Conservation (phyloP, 2,329 filamentous ascomycete genomes). For the Ophiostoma tasmaniense region DNA sequence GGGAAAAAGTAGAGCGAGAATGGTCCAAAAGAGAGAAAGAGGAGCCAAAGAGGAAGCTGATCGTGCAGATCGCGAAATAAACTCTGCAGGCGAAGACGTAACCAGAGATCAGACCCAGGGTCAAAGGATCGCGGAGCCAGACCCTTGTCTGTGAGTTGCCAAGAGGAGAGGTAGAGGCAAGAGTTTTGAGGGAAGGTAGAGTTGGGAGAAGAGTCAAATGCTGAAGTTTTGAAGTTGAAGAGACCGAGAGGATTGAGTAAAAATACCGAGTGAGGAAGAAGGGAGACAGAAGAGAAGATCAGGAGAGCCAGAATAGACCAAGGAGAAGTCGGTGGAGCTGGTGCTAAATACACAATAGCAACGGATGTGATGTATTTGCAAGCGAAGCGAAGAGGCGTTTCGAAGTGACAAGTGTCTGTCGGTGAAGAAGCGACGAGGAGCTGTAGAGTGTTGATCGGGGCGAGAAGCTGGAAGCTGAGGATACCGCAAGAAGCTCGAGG, state of each 20-base stretch:
- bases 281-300: background rate
- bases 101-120: conserved; percentile 1
- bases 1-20: background rate
- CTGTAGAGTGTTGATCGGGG: too few relatives aligned
- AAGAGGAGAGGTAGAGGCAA: background rate
- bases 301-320: background rate
- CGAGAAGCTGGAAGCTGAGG: too few relatives aligned
- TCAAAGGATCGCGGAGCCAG: background rate
- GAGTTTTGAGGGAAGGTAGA: background rate
- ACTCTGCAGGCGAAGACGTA: background rate
- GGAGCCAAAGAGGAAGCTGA: background rate
- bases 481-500: too few relatives aligned
- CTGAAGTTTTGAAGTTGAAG: background rate
- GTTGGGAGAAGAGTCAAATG: too few relatives aligned
- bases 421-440: background rate
- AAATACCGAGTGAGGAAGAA: background rate
- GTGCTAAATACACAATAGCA: background rate
- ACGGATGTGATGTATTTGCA: background rate
- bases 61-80: background rate
- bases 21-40: background rate
- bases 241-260: background rate
- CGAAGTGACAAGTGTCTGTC: background rate
- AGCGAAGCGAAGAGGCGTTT: background rate
- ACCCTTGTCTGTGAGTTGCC: background rate
- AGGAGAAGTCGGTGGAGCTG: background rate